A percentile compares a stretch with the other conserved stretches of the same genome.
phyloP scores from a whole-genome alignment of 768 basidiomycete species.

The Porphyrellus cyaneotinctus region DNA sequence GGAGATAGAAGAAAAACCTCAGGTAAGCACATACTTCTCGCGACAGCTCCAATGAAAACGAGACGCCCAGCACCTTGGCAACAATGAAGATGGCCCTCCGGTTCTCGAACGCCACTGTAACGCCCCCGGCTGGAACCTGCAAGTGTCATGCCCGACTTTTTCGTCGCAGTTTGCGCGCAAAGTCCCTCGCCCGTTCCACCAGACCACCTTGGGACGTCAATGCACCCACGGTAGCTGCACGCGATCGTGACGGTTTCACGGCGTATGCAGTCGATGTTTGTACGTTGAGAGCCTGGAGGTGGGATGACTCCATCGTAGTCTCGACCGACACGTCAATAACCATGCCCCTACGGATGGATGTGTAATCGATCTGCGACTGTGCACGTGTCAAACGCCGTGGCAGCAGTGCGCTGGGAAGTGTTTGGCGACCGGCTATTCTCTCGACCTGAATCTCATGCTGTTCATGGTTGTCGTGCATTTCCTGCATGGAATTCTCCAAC shows the following conservation, averaged over 20 bases:
- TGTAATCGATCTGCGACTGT: conserved; percentile 36
- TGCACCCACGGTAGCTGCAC: conserved; percentile 34
- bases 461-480: conserved; percentile 39
- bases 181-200: conserved; percentile 37
- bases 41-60: conserved; percentile 14
- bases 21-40: conserved; percentile 12
- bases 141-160: conserved; percentile 29
- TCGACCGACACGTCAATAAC: conserved; percentile 49
- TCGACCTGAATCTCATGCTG: conserved; percentile 48
- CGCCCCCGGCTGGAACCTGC: conserved; percentile 6
- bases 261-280: conserved; percentile 20
- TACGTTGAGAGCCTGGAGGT: background rate
- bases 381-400: conserved; percentile 45
- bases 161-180: conserved; percentile 43
- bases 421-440: conserved; percentile 42
- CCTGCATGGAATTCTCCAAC: conserved; percentile 34
- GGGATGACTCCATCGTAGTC: conserved; percentile 30
- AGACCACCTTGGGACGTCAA: conserved; percentile 25
- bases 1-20: conserved; percentile 25
- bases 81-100: conserved; percentile 16
- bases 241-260: conserved; percentile 29
- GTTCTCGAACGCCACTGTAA: conserved; percentile 19
- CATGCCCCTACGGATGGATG: conserved; percentile 29
- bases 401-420: conserved; percentile 40
- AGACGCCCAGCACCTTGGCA: conserved; percentile 25